These are phyloP conservation scores for Mycosphaerella sp. DNA, from an alignment of 2,329 filamentous ascomycete species.

Conservation along the genomic window DNA sequence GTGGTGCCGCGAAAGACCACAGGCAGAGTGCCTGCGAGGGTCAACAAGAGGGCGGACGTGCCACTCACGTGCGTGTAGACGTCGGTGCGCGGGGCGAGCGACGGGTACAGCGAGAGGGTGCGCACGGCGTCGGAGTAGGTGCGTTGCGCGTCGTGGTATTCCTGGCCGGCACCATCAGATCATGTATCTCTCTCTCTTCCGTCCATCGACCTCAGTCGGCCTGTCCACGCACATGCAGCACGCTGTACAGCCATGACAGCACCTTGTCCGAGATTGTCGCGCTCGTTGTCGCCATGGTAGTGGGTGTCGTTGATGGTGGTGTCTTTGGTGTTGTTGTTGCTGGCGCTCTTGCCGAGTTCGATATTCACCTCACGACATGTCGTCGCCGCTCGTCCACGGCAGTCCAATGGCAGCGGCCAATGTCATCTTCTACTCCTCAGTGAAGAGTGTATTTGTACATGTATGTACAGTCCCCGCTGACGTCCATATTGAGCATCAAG, in stretches of 20 bases:
- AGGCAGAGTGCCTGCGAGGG: conserved; percentile 82
- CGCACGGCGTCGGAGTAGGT: conserved; percentile 89
- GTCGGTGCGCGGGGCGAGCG: conserved; percentile 79
- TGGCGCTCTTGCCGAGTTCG: too few species aligned
- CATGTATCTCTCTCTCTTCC: not conserved
- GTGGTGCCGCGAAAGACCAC: conserved; percentile 81
- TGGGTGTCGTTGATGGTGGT: conserved; percentile 35
- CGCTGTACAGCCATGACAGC: conserved; percentile 91
- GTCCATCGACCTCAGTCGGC: not conserved
- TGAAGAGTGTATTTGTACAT: too few species aligned
- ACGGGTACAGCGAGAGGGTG: conserved; percentile 70
- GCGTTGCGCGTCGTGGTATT: conserved; percentile 88
- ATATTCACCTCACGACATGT: too few species aligned
- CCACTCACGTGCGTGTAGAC: conserved; percentile 95
- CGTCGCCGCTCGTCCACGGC: too few species aligned
- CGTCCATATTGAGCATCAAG: too few species aligned
- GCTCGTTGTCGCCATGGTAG: not conserved
- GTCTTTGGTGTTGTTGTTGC: not conserved
- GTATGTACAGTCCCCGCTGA: too few species aligned
- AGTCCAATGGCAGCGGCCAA: too few species aligned
- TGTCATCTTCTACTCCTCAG: too few species aligned
- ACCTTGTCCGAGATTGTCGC: conserved; percentile 77
- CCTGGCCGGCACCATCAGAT: conserved; percentile 47
- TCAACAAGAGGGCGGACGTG: conserved; percentile 75
- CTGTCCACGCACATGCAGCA: conserved; percentile 53